Evolutionary conservation across 164 flowering plant species (phyloP).

Genomic region (Liquidambar formosana): DNA sequence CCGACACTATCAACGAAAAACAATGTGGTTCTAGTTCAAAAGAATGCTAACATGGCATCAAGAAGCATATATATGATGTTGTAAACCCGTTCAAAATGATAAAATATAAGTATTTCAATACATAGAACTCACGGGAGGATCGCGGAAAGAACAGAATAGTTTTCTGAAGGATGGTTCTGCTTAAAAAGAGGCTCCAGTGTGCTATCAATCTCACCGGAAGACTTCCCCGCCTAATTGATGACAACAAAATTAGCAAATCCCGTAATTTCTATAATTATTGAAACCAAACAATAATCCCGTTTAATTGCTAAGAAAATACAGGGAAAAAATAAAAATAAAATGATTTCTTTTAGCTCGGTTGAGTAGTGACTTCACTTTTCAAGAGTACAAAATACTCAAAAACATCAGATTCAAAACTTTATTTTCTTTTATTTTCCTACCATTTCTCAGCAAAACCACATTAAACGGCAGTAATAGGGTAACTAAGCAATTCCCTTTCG

Average conservation of each 20-base stretch:
- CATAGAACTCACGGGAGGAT: slow-evolving; percentile 52
- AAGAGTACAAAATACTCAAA: too few relatives aligned
- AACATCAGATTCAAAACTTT: too few relatives aligned
- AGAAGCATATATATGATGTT: neutral
- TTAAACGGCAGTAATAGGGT: too few relatives aligned
- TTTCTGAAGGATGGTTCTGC: slow-evolving; percentile 22
- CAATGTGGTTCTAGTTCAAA: neutral
- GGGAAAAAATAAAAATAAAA: neutral
- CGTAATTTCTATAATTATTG: neutral
- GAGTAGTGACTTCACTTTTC: too few relatives aligned
- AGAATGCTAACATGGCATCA: neutral
- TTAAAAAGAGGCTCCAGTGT: slow-evolving; percentile 49
- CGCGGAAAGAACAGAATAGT: slow-evolving; percentile 48
- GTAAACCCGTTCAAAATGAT: neutral
- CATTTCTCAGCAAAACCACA: too few relatives aligned
- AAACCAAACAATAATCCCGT: neutral
- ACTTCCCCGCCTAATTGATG: slow-evolving; percentile 29
- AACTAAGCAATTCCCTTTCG: too few relatives aligned
- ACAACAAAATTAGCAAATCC: neutral
- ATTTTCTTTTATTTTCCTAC: too few relatives aligned
- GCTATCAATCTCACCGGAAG: slow-evolving; percentile 33
- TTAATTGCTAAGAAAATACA: neutral
- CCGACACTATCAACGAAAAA: neutral
- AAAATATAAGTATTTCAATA: neutral
- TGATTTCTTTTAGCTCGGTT: too few relatives aligned